phyloP scores from a whole-genome alignment of 345 rosid genomes.

The Zanthoxylum bungeanum region DNA sequence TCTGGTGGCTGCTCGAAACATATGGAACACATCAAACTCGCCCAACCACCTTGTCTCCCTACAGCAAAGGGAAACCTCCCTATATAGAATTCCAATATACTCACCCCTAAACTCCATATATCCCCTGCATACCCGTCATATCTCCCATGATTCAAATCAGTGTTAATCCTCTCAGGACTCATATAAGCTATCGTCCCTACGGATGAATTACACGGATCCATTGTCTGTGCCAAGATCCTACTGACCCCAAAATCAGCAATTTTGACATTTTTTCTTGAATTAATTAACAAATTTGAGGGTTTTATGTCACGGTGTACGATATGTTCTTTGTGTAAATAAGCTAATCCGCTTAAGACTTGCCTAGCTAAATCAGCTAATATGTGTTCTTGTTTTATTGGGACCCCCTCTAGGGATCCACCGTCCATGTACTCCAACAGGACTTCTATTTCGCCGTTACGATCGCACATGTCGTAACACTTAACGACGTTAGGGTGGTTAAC shows the following conservation, averaged over 20 bases:
- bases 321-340: constrained; percentile 69
- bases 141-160: no score
- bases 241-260: constrained; percentile 97
- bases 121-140: no score
- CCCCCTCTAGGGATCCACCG: constrained; percentile 75
- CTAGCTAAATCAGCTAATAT: constrained; percentile 56
- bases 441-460: constrained; percentile 84
- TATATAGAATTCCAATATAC: constrained; percentile 75
- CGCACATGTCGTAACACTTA: no score
- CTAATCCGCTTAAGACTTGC: constrained; percentile 74
- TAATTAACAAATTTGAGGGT: no score
- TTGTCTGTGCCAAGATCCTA: constrained; percentile 75
- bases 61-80: constrained; percentile 82
- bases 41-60: constrained; percentile 86
- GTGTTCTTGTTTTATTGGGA: constrained; percentile 50
- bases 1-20: constrained; percentile 87
- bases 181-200: constrained; percentile 95
- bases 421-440: constrained; percentile 89
- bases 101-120: constrained; percentile 89
- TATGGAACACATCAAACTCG: constrained; percentile 86
- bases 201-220: constrained; percentile 90
- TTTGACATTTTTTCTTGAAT: constrained; percentile 63
- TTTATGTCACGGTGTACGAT: no score
- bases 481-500: constrained; percentile 87
- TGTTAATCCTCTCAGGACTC: no score